Percentiles rank a stretch among this genome's conserved stretches.
Evolutionary conservation across 1,284 basidiomycete species (phyloP).

Genomic region (Omphalotus olearius): DNA sequence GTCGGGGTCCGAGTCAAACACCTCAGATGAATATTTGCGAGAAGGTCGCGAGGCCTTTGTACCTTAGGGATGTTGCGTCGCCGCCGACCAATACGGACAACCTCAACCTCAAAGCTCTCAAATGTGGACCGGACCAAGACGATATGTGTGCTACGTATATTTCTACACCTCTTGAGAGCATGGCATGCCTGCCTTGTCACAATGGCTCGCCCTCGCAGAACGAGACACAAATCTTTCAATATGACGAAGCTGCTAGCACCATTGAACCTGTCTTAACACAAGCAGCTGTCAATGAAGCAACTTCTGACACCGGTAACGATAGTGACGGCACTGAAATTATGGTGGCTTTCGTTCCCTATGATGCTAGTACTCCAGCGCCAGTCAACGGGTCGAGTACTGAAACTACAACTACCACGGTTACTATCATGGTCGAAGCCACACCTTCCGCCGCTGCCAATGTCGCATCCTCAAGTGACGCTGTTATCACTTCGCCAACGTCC

Average conservation of each 20-base stretch:
- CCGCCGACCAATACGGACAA: too few species aligned
- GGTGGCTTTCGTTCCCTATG: neutral
- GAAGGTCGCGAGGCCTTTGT: too few species aligned
- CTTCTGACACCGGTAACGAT: neutral
- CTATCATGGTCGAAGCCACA: slow-evolving; percentile 1
- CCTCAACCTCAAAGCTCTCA: too few species aligned
- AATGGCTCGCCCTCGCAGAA: neutral
- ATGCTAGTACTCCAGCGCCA: neutral
- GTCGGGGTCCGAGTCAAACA: too few species aligned
- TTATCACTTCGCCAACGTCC: slow-evolving; percentile 15
- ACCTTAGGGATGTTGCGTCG: too few species aligned
- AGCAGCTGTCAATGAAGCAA: neutral
- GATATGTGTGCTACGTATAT: neutral
- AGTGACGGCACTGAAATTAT: neutral
- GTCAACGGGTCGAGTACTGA: neutral
- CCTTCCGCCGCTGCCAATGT: neutral
- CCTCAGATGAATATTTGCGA: too few species aligned
- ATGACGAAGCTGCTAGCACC: slow-evolving; percentile 1
- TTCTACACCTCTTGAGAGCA: neutral
- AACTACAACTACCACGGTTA: slow-evolving; percentile 16
- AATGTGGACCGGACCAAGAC: neutral
- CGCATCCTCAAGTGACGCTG: slow-evolving; percentile 16
- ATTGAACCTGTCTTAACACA: slow-evolving; percentile 3
- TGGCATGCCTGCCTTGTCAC: neutral
- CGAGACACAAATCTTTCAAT: neutral